phyloP scores from a whole-genome alignment of 2,329 filamentous ascomycete species.

The Penicillium brasilianum region DNA sequence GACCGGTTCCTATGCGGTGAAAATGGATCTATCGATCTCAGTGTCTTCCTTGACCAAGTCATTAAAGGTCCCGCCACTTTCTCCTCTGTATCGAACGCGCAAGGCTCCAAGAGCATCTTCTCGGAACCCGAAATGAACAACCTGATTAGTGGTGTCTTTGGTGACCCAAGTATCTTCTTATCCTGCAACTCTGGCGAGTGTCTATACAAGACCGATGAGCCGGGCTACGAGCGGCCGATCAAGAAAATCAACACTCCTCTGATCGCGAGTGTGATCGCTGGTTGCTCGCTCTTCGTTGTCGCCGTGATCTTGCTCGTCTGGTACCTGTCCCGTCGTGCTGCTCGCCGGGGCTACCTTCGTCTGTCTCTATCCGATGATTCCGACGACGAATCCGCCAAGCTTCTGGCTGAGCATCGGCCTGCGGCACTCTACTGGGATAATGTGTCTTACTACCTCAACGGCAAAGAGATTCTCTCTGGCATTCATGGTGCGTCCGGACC shows the following conservation, averaged over 20 bases:
- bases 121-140: slow-evolving; percentile 91
- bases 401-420: slow-evolving; percentile 90
- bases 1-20: slow-evolving; percentile 94
- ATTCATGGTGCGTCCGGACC: slow-evolving; percentile 88
- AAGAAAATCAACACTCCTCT: slow-evolving; percentile 97
- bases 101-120: slow-evolving; percentile 73
- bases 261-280: slow-evolving; percentile 91
- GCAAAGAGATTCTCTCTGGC: slow-evolving; percentile 79
- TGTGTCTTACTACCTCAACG: slow-evolving; percentile 83
- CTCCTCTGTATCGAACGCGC: slow-evolving; percentile 65
- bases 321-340: slow-evolving; percentile 80
- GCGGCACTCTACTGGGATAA: slow-evolving; percentile 87
- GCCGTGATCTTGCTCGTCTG: slow-evolving; percentile 80
- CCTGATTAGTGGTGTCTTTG: slow-evolving; percentile 85
- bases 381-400: slow-evolving; percentile 81
- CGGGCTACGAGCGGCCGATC: slow-evolving; percentile 84
- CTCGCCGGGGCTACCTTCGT: slow-evolving; percentile 65
- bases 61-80: slow-evolving; percentile 91
- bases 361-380: slow-evolving; percentile 83
- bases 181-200: slow-evolving; percentile 88
- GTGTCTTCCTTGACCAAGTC: slow-evolving; percentile 79
- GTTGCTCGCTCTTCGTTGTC: slow-evolving; percentile 84
- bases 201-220: slow-evolving; percentile 88
- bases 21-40: slow-evolving; percentile 86
- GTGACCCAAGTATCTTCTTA: slow-evolving; percentile 85